Conservation (phyloP, 805 yeast species). For the Candida ipomoeae region DNA sequence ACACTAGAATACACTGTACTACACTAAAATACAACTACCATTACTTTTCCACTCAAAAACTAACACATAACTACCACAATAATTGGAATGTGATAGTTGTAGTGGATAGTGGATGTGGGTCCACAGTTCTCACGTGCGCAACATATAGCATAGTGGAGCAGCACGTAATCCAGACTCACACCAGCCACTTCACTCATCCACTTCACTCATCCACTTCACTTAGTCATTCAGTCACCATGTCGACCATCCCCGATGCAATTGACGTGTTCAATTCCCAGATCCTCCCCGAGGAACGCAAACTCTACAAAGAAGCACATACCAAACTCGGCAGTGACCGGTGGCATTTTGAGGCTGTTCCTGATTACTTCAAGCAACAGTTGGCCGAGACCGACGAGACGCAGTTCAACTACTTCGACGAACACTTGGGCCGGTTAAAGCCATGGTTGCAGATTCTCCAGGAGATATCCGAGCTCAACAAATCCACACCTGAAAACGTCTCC, state of each 20-base stretch:
- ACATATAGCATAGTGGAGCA: no score
- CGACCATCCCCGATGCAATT: constrained; percentile 19
- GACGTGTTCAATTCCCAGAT: constrained; percentile 33
- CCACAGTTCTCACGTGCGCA: no score
- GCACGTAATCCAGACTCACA: no score
- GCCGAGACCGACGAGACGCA: constrained; percentile 36
- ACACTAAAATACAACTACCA: no score
- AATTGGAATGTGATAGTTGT: no score
- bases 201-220: no score
- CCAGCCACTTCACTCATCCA: no score
- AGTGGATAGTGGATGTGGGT: no score
- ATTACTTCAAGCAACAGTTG: constrained; percentile 43
- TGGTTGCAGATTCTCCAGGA: constrained; percentile 19
- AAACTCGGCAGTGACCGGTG: constrained; percentile 25
- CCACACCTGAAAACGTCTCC: constrained; percentile 21
- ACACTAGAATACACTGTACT: no score
- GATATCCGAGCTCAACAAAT: constrained; percentile 34
- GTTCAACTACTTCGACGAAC: constrained; percentile 40
- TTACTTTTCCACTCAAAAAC: no score
- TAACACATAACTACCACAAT: no score
- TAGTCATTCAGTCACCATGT: constrained; percentile 6
- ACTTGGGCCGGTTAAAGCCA: constrained; percentile 39
- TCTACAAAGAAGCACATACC: constrained; percentile 13
- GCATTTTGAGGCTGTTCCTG: constrained; percentile 39
- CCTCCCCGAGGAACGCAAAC: constrained; percentile 16